phyloP scores from a whole-genome alignment of 2,329 filamentous ascomycete species.

The Fusarium nodosum region DNA sequence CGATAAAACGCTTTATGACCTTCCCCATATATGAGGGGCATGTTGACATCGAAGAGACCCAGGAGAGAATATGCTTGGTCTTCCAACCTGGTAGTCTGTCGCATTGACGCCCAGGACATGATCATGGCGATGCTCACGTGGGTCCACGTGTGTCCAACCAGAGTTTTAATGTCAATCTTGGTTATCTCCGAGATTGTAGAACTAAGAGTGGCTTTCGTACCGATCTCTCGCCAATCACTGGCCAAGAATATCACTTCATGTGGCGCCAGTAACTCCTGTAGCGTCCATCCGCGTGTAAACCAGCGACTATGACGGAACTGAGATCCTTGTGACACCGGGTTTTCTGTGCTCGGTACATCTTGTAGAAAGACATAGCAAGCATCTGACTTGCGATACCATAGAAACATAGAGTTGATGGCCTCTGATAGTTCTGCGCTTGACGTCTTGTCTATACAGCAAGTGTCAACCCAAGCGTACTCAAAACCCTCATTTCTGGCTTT shows the following conservation, averaged over 20 bases:
- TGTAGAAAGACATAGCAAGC: constrained; percentile 20
- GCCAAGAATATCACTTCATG: constrained; percentile 26
- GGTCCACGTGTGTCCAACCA: constrained; percentile 15
- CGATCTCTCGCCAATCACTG: constrained; percentile 3
- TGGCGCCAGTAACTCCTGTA: constrained; percentile 20
- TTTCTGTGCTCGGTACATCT: neutral
- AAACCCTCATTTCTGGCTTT: constrained; percentile 24
- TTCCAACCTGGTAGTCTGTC: constrained; percentile 17
- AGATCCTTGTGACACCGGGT: neutral
- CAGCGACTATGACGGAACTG: constrained; percentile 18
- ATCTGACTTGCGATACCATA: constrained; percentile 13
- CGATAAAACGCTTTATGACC: constrained; percentile 22
- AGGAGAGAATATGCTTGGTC: constrained; percentile 30
- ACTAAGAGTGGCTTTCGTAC: constrained; percentile 6
- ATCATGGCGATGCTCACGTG: constrained; percentile 24
- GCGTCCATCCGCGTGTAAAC: constrained; percentile 23
- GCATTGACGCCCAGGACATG: constrained; percentile 26
- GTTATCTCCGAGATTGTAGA: neutral
- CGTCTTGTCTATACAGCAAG: constrained; percentile 29
- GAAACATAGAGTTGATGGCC: constrained; percentile 22
- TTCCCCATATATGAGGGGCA: constrained; percentile 27
- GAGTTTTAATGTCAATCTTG: constrained; percentile 12
- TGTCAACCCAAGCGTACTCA: constrained; percentile 25
- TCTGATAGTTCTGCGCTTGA: constrained; percentile 25
- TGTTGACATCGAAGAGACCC: constrained; percentile 24